A percentile compares a stretch with the other conserved stretches of the same genome.
Evolutionary conservation across 208 protist species (phyloP).

Genomic region (Novymonas esmeraldas): DNA sequence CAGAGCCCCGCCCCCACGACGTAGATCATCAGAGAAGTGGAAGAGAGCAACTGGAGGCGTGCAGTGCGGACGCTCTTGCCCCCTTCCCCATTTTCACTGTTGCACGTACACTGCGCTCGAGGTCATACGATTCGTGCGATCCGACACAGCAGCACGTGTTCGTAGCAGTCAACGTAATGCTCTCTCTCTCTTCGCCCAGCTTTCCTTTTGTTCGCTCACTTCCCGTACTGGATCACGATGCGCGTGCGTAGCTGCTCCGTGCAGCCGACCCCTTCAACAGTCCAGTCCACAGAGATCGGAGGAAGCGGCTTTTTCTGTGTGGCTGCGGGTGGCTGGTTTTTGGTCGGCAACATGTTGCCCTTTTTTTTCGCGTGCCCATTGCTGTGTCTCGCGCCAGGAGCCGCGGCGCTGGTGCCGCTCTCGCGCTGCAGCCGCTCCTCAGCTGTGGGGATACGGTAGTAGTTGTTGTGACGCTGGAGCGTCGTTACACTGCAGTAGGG

Average conservation of each 20-base stretch:
- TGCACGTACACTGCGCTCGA: too few relatives aligned
- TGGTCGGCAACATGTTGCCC: constrained; percentile 14
- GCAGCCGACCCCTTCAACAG: constrained; percentile 53
- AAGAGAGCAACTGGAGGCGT: too few relatives aligned
- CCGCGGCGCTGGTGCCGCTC: neutral
- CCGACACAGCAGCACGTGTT: too few relatives aligned
- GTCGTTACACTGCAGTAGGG: constrained; percentile 81
- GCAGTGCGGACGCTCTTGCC: too few relatives aligned
- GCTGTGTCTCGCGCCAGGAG: constrained; percentile 4
- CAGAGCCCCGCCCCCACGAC: too few relatives aligned
- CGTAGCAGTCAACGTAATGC: constrained; percentile 3
- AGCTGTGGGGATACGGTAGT: constrained; percentile 54
- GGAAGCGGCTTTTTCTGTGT: constrained; percentile 4
- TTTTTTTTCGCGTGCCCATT: constrained; percentile 29
- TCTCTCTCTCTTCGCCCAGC: too few relatives aligned
- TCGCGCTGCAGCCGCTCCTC: constrained; percentile 31
- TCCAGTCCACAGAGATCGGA: constrained; percentile 42
- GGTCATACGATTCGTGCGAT: too few relatives aligned
- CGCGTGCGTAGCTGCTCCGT: constrained; percentile 65
- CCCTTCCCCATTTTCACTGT: too few relatives aligned
- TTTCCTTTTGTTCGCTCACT: too few relatives aligned
- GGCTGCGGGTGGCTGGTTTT: constrained; percentile 8
- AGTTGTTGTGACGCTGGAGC: constrained; percentile 74
- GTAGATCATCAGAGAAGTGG: too few relatives aligned
- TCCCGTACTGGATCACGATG: constrained; percentile 66